Evolutionary conservation across 768 basidiomycete genomes (phyloP), one percentile per base, ranked within the genome.

Genomic region (Mycena rosella): DNA sequence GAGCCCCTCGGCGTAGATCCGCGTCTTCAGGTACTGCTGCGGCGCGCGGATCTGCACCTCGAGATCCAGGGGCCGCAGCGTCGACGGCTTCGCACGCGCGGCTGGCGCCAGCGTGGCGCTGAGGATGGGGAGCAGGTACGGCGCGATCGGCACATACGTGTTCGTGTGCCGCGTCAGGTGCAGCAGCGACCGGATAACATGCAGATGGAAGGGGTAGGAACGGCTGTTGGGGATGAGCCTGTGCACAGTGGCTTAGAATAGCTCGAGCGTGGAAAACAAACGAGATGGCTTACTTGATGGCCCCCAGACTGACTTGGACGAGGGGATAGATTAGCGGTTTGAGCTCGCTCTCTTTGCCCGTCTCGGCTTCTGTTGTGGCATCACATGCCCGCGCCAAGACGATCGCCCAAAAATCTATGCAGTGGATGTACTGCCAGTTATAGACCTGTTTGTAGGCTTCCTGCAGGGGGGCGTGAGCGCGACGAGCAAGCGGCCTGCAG

Each of bases 401-500:
- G 45, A 94, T 85, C 44, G 89, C 87, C 98, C 98, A 99, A 74
- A 99, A 99, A 82, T 99, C 98, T 70, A 99, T 83, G 65, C 90
- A 94, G 77, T 99, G 98, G 3, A 91, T 93, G 72, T 92, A 98
- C 81, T 98, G 98, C 98, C 98, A 99, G 80, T 98, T 99, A 81
- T 99, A 98, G 24, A 99, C 97, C 73, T 93, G 91, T 78, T 91
- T 92, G 81, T 93, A 96, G 11, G 95, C 90, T 72, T 99, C 96
- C 91, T 95, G 47, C n/a, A 48, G 38, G 77, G 24, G 63, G 58
- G 36, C 29, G 60, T 49, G 53, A 62, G 63, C 52, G 27, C 38
- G 13, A 26, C 18, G 49, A 54, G 36, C 49, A 59, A 26, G 55
- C 36, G 14, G 26, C n/a, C 38, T 20, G 40, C 67, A 27, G n/a